Evolutionary conservation across 768 basidiomycete genomes (phyloP), one percentile per base, ranked within the genome.

Genomic region (Mrakia gelida): DNA sequence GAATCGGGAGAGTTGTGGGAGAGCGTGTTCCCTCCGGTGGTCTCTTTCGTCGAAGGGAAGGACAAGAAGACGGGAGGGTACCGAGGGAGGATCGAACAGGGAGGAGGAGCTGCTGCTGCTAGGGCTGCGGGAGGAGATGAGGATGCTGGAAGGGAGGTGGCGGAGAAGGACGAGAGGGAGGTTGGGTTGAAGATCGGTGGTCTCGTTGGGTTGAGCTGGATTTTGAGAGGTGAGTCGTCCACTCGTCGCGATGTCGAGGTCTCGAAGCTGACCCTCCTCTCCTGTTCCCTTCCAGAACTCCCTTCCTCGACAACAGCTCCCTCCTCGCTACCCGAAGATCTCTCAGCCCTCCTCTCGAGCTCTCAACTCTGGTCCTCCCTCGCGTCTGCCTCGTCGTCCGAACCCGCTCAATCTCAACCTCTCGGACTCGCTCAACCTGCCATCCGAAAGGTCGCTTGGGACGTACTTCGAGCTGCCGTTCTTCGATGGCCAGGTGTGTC

Each of bases 381-480:
- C 86, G 45, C 87, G 87, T 74, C 34, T 21, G 43, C 70, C 10
- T 21, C 62, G 30, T 73, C 61, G 41, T 56, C 62, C 8, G n/a
- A 45, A 30, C 80, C 73, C 8, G 73, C 78, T 28, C 41, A 80
- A 23, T 26, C 75, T 43, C 52, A 59, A 59, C 59, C 76, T 70
- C 89, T 91, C 79, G 92, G 92, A 0, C 86, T 85, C 49, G 86
- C 83, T 3, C 92, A 94, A 80, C 92, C 93, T 3, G 87, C 86
- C 59, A 91, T 94, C 43, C 88, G 94, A 26, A 88, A 90, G 82
- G 87, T 90, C 16, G 89, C 89, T 0, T 96, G 94, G 91, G 81
- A 75, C 30, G 63, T 65, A 8, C 75, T 75, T 9, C 45, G 75
- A 32, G 75, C 75, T 34, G 32, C 28, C 26, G 32, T n/a, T 32